Evolutionary conservation across 108 stramenopile species (phyloP).

Genomic region (Cylindrotheca fusiformis): DNA sequence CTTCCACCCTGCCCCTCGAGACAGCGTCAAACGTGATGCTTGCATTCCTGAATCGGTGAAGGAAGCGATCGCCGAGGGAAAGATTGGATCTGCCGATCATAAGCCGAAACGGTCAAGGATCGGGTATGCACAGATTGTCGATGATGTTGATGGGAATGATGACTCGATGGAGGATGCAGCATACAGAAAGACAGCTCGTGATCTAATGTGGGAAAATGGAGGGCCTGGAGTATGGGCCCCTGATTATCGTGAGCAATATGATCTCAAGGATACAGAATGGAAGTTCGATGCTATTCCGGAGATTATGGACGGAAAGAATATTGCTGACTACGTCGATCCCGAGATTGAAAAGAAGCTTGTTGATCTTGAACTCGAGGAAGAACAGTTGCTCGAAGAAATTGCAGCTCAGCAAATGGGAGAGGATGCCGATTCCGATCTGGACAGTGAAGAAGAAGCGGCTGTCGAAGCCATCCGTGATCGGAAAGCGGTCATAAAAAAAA

Average conservation of each 20-base stretch:
- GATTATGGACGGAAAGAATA: conserved; percentile 99
- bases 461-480: conserved; percentile 77
- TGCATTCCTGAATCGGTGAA: conserved; percentile 90
- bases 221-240: conserved; percentile 97
- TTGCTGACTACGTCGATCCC: conserved; percentile 94
- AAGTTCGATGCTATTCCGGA: conserved; percentile 94
- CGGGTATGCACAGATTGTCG: conserved; percentile 72
- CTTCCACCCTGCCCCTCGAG: conserved; percentile 90
- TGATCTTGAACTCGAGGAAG: conserved; percentile 92
- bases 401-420: conserved; percentile 85
- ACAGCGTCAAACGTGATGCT: conserved; percentile 80
- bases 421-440: conserved; percentile 77
- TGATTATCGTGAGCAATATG: conserved; percentile 94
- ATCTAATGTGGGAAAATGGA: conserved; percentile 97
- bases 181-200: conserved; percentile 85
- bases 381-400: conserved; percentile 70
- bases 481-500: conserved; percentile 58
- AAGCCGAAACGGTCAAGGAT: conserved; percentile 52
- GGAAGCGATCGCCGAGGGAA: conserved; percentile 55
- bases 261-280: conserved; percentile 91
- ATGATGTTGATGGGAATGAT: conserved; percentile 47
- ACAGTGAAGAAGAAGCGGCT: conserved; percentile 77
- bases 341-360: conserved; percentile 85
- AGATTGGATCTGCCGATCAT: conserved; percentile 31
- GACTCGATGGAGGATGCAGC: conserved; percentile 35